These are phyloP conservation scores for Entomortierella beljakovae DNA, from an alignment of 192 early-diverging fungal species.

Conservation along the genomic window DNA sequence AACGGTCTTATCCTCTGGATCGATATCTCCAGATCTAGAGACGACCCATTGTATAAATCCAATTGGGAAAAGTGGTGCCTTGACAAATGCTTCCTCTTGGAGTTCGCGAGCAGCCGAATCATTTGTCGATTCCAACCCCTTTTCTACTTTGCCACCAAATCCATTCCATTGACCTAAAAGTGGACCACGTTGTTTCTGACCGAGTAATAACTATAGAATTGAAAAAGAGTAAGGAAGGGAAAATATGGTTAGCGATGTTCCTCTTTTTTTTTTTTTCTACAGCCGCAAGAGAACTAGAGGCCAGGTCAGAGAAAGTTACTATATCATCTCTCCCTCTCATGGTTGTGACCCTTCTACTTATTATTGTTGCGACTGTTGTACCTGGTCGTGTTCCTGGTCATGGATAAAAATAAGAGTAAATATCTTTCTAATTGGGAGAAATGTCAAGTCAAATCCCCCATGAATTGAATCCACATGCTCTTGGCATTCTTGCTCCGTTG, in stretches of 20 bases:
- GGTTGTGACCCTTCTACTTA: background rate
- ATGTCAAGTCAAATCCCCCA: conserved; percentile 13
- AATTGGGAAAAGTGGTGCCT: conserved; percentile 28
- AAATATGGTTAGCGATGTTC: no score
- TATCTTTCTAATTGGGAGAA: conserved; percentile 24
- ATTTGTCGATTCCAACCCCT: conserved; percentile 12
- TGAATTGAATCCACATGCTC: background rate
- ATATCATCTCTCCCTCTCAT: background rate
- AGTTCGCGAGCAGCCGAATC: conserved; percentile 40
- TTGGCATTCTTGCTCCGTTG: background rate
- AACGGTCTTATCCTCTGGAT: background rate
- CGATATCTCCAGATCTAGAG: background rate
- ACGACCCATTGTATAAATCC: conserved; percentile 48
- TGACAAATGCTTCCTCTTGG: conserved; percentile 29
- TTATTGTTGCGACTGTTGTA: background rate
- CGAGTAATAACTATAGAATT: conserved; percentile 21
- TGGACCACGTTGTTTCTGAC: conserved; percentile 34
- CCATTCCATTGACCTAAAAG: conserved; percentile 49
- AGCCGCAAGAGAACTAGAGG: background rate
- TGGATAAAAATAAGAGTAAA: conserved; percentile 48
- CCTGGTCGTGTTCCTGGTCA: conserved; percentile 31
- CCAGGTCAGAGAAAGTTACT: background rate
- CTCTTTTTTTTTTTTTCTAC: no score
- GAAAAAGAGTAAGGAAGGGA: background rate
- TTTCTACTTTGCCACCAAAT: conserved; percentile 49